Evolutionary conservation across 1,284 basidiomycete species (phyloP).

Genomic region (Ustilago crameri): DNA sequence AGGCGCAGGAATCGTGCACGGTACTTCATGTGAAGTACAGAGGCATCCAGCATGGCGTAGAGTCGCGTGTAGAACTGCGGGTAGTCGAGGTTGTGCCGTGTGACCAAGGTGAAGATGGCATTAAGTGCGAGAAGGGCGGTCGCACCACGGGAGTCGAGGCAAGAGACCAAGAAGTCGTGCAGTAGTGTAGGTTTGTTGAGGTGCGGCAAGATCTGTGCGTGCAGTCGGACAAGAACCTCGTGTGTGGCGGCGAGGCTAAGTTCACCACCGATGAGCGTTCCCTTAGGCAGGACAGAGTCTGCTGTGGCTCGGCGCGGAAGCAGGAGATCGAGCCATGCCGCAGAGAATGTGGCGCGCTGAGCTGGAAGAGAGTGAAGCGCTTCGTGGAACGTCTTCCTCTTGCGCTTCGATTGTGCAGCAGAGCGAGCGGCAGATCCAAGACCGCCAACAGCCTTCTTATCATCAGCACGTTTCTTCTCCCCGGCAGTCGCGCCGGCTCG

Average conservation of each 20-base stretch:
- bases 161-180: slow-evolving; percentile 92
- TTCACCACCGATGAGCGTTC: slow-evolving; percentile 69
- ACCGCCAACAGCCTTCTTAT: slow-evolving; percentile 31
- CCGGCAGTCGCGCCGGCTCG: slow-evolving; percentile 51
- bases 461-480: slow-evolving; percentile 28
- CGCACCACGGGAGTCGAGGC: slow-evolving; percentile 77
- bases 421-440: slow-evolving; percentile 27
- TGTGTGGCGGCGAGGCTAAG: slow-evolving; percentile 71
- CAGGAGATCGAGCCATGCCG: slow-evolving; percentile 79
- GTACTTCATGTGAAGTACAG: slow-evolving; percentile 90
- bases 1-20: slow-evolving; percentile 94
- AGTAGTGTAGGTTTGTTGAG: slow-evolving; percentile 78
- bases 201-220: slow-evolving; percentile 85
- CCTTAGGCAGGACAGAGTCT: slow-evolving; percentile 16
- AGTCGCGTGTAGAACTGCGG: slow-evolving; percentile 94
- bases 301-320: slow-evolving; percentile 69
- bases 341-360: slow-evolving; percentile 81
- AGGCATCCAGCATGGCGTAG: slow-evolving; percentile 80
- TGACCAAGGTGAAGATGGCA: slow-evolving; percentile 89
- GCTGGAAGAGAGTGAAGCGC: slow-evolving; percentile 76
- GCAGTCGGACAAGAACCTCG: slow-evolving; percentile 81
- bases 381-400: slow-evolving; percentile 62
- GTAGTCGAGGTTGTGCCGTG: slow-evolving; percentile 93
- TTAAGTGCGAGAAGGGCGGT: slow-evolving; percentile 92
- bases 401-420: slow-evolving; percentile 54